Conservation (phyloP, 345 rosid species). For the Euphorbia tirucalli region DNA sequence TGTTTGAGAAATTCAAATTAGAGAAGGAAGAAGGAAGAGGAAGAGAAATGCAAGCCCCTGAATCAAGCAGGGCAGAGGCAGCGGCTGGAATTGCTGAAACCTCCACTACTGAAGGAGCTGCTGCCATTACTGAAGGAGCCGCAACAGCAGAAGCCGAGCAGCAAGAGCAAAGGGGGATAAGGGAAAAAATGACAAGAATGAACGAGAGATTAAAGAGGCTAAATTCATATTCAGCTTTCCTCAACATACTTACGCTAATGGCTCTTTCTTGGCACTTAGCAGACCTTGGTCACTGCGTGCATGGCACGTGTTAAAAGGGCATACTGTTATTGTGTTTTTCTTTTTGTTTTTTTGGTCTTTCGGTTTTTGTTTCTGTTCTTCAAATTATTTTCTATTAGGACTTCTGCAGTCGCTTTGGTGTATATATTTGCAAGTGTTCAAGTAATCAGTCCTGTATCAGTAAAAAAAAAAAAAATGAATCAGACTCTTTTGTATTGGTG, state of each 20-base stretch:
- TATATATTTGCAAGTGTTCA: too few relatives aligned
- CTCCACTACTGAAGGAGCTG: too few relatives aligned
- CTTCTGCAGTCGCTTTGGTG: too few relatives aligned
- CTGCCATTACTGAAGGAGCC: background rate
- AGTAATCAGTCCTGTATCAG: too few relatives aligned
- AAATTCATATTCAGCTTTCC: slow-evolving; percentile 60
- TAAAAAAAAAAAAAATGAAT: too few relatives aligned
- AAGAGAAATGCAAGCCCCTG: slow-evolving; percentile 23
- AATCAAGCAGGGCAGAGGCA: slow-evolving; percentile 7
- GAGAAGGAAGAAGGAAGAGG: slow-evolving; percentile 88
- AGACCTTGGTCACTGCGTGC: slow-evolving; percentile 48
- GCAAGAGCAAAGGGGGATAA: slow-evolving; percentile 27
- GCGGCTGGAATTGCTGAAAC: too few relatives aligned
- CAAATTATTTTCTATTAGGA: background rate
- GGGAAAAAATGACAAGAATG: slow-evolving; percentile 29
- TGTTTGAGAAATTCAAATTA: slow-evolving; percentile 67
- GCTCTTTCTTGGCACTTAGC: slow-evolving; percentile 67
- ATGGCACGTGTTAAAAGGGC: slow-evolving; percentile 24
- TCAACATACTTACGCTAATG: slow-evolving; percentile 53
- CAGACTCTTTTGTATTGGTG: too few relatives aligned
- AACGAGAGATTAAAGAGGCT: slow-evolving; percentile 58
- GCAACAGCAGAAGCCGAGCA: background rate
- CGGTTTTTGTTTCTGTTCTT: background rate
- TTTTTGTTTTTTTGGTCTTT: too few relatives aligned
- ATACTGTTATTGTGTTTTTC: background rate